Base-by-base conservation (phyloP, 306 rosid species). In the Ceratonia siliqua region DNA sequence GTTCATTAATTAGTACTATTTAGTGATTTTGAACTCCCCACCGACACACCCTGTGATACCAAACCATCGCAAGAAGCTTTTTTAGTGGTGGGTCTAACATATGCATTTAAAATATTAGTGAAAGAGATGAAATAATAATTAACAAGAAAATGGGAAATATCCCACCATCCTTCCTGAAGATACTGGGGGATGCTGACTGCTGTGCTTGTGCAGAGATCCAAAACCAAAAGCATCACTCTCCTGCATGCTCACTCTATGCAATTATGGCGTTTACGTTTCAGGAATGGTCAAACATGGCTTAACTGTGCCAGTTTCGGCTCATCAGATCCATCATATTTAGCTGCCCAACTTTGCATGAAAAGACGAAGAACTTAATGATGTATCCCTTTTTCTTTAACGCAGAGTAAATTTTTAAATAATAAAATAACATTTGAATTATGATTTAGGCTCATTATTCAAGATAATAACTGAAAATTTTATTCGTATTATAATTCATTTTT, bases 11-110 rank as follows among this genome's bases (percentile, higher is more conserved):
- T 6, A 27, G 5, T 35, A 6, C 15, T 8, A 2, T 53, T 53
- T 15, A 2, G 18, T 42, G 54, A 67, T 72, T 50, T 61, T 61
- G 30, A 76, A 45, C 67, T 69, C 74, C 74, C 79, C 87, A 84
- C 88, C 88, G 88, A 84, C 88, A 84, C 82, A 55, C 17, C 17
- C 65, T 25, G 36, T 30, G 43, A 33, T 67, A 20, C 84, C 79
- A 76, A 79, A 53, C 70, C 80, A 76, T 11, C 27, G 45, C 52
- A 71, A 59, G 36, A 76, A 66, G 84, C 56, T 65, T 59, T 57
- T 21, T 42, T 30, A 24, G 11, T 17, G 33, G 80, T 80, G 82
- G 78, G 78, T 46, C 84, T 67, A 10, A 70, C 68, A 11, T 48
- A 64, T 41, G 36, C 1, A 15, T 43, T 36, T 41, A n/a, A 30